Base-by-base conservation (phyloP, 2,329 filamentous ascomycete species). In the Cytospora paraplurivora region DNA sequence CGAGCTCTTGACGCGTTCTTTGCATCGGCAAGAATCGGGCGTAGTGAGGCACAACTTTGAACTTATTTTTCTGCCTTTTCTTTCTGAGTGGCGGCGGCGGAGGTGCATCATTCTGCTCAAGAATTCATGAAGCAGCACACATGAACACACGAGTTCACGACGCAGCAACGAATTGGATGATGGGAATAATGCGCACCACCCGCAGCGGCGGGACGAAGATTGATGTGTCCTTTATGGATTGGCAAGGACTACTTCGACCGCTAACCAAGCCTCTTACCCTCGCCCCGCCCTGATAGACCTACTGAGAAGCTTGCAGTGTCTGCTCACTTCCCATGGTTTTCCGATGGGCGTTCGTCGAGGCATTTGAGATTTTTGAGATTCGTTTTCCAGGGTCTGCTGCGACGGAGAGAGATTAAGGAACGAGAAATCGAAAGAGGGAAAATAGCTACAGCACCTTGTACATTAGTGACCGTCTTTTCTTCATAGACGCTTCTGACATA, bases 291-390 rank as follows among this genome's bases (percentile, higher is more conserved):
- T 47, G 19, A 34, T 35, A 19, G 44, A 27, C 52, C 32, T 44
- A 27, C 19, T 44, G 32, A 17, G 34, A 37, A 49, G 33, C 61
- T 34, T 27, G 10, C 52, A 32, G 32, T 35, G 19, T 27, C 21
- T 54, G 21, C 44, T 47, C 50, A 33, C 33, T 19, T 37, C 38
- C 52, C 52, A 27, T 32, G 21, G 34, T 63, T 12, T 59, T 38
- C 41, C 50, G 37, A 53, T 50, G 53, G 64, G 64, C 54, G 56
- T 60, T 57, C 32, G 44, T 49, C 27, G 41, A 37, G 56, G 47
- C 44, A 27, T 49, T 27, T 38, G 21, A 51, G 32, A 49, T 54
- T 56, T 56, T 27, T 27, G 27, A 27, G 27, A 27, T 4, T 27
- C 27, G 27, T 27, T 27, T 62, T 55, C 41, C 52, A 54, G 49